Evolutionary conservation across 106 monocot genomes (phyloP).

Genomic region (Dactylorhiza incarnata): DNA sequence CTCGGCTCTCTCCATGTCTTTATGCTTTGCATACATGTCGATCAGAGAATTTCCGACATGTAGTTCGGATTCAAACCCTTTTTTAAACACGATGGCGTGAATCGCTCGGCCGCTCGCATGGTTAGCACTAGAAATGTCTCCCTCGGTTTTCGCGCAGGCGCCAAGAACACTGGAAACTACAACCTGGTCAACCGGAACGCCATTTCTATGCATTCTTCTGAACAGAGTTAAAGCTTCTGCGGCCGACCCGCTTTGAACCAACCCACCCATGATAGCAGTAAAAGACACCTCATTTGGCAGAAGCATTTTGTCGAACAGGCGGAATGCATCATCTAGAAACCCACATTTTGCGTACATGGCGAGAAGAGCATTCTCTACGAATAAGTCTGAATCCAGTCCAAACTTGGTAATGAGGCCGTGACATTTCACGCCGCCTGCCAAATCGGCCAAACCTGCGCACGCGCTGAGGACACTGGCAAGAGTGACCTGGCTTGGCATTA

Average conservation of each 20-base stretch:
- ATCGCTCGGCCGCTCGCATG: slow-evolving; percentile 23
- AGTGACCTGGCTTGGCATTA: slow-evolving; percentile 62
- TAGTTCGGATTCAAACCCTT: slow-evolving; percentile 52
- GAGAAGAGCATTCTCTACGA: slow-evolving; percentile 71
- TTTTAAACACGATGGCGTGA: slow-evolving; percentile 38
- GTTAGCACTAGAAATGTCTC: neutral
- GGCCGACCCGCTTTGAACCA: slow-evolving; percentile 38
- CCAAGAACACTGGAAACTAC: slow-evolving; percentile 66
- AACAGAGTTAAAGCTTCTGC: slow-evolving; percentile 60
- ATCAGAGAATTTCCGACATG: slow-evolving; percentile 74
- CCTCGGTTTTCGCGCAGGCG: slow-evolving; percentile 41
- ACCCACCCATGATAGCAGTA: slow-evolving; percentile 84
- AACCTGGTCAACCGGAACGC: slow-evolving; percentile 45
- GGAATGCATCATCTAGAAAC: slow-evolving; percentile 32
- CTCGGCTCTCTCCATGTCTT: slow-evolving; percentile 46
- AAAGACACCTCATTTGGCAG: slow-evolving; percentile 77
- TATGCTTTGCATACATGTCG: slow-evolving; percentile 61
- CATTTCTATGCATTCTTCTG: slow-evolving; percentile 48
- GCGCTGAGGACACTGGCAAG: slow-evolving; percentile 72
- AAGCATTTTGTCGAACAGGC: slow-evolving; percentile 48
- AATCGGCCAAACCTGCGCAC: slow-evolving; percentile 30
- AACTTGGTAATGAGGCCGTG: slow-evolving; percentile 62
- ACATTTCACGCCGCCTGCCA: slow-evolving; percentile 38
- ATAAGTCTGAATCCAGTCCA: slow-evolving; percentile 43
- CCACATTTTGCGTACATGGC: slow-evolving; percentile 74